Evolutionary conservation across 2,329 filamentous ascomycete species (phyloP).

Genomic region (Microsporum canis): DNA sequence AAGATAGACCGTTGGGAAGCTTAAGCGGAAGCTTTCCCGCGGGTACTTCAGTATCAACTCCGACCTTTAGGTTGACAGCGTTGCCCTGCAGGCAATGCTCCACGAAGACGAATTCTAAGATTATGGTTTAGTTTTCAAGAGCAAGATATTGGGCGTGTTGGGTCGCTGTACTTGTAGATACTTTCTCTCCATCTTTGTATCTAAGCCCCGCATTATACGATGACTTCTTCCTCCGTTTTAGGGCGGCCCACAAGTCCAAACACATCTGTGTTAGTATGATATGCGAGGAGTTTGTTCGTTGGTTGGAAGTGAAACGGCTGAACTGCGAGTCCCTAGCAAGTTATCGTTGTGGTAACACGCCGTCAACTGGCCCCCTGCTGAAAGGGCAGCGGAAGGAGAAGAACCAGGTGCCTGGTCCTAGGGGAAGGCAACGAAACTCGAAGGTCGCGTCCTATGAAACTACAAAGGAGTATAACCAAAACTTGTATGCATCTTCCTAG

Average conservation of each 20-base stretch:
- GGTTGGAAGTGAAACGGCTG: too few species aligned
- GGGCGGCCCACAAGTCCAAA: neutral
- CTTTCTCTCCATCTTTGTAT: neutral
- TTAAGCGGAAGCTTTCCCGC: neutral
- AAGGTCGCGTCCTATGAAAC: too few species aligned
- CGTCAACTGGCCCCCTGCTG: too few species aligned
- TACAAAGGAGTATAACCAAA: too few species aligned
- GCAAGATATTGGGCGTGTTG: neutral
- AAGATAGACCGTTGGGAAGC: slow-evolving; percentile 1
- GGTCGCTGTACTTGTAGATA: neutral
- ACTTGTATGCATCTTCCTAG: too few species aligned
- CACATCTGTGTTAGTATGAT: neutral
- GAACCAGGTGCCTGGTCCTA: too few species aligned
- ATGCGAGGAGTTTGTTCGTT: neutral
- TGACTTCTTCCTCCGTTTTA: neutral
- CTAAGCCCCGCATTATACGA: neutral
- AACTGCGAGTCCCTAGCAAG: too few species aligned
- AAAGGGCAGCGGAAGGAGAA: too few species aligned
- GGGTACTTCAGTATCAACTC: neutral
- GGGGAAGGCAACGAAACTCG: too few species aligned
- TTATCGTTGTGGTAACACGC: too few species aligned
- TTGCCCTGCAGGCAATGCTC: neutral
- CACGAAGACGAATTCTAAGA: slow-evolving; percentile 2
- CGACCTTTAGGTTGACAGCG: neutral
- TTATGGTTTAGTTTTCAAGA: neutral